Evolutionary conservation across 495 filamentous ascomycete genomes (phyloP).

Genomic region (Penicillium turbatum): DNA sequence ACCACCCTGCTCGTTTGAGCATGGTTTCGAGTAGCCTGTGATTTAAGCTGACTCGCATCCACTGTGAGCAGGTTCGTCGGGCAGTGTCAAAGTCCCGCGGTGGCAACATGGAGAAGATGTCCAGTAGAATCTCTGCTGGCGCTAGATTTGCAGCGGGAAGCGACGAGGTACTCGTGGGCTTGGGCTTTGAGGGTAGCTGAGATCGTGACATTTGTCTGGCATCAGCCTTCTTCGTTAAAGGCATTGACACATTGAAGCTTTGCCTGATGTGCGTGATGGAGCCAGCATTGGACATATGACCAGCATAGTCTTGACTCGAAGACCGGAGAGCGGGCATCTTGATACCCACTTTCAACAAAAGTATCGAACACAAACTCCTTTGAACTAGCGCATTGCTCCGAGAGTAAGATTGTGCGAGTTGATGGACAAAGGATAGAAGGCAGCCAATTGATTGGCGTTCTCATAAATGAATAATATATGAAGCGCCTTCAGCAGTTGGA

Average conservation of each 20-base stretch:
- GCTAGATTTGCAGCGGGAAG: constrained; percentile 37
- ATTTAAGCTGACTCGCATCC: constrained; percentile 63
- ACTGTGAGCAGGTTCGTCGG: constrained; percentile 59
- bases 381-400: not conserved
- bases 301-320: constrained; percentile 6
- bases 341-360: not conserved
- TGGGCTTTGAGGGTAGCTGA: not conserved
- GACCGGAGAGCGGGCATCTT: constrained; percentile 17
- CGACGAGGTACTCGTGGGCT: not conserved
- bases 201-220: not conserved
- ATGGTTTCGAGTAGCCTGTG: constrained; percentile 46
- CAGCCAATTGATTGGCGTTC: not conserved
- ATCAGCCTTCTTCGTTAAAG: not conserved
- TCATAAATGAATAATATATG: not conserved
- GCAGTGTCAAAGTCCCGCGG: constrained; percentile 64
- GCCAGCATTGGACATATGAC: constrained; percentile 1
- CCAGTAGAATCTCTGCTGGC: constrained; percentile 60
- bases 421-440: not conserved
- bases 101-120: constrained; percentile 51
- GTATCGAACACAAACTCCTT: too few species aligned
- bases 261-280: not conserved
- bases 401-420: not conserved
- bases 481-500: not conserved
- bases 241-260: not conserved
- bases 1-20: constrained; percentile 60